Evolutionary conservation across 1,139 yeast genomes (phyloP).

Genomic region (Taphrina flavorubra): DNA sequence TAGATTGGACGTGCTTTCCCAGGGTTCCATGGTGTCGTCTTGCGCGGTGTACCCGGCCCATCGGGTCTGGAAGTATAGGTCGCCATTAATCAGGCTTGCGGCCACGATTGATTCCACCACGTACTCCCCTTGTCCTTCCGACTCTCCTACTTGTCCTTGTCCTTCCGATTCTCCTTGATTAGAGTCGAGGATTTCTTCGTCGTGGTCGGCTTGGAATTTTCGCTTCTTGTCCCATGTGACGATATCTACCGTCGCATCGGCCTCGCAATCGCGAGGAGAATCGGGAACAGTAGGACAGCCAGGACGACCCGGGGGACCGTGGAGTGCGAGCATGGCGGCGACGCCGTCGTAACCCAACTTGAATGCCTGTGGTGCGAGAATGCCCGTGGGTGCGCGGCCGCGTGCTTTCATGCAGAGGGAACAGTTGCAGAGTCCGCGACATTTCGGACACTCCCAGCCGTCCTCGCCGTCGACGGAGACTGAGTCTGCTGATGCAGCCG

Average conservation of each 20-base stretch:
- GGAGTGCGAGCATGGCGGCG: conserved; percentile 6
- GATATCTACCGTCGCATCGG: too few relatives aligned
- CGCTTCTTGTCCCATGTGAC: too few relatives aligned
- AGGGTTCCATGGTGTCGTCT: conserved; percentile 17
- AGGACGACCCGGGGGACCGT: too few relatives aligned
- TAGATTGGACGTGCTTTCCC: not conserved
- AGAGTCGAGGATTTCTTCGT: not conserved
- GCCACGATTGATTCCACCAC: conserved; percentile 11
- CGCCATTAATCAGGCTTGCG: not conserved
- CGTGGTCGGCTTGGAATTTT: not conserved
- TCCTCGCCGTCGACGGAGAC: not conserved
- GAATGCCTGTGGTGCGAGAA: conserved; percentile 5
- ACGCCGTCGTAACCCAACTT: conserved; percentile 1
- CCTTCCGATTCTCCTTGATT: not conserved
- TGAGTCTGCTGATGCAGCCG: not conserved
- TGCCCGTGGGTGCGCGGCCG: conserved; percentile 2
- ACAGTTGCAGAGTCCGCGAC: conserved; percentile 21
- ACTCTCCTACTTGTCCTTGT: not conserved
- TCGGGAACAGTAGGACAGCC: too few relatives aligned
- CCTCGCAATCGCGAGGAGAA: too few relatives aligned
- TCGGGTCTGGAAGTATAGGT: conserved; percentile 12
- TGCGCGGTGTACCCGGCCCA: conserved; percentile 6
- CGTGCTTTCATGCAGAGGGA: conserved; percentile 5
- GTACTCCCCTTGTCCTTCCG: not conserved
- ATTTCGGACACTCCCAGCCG: conserved; percentile 1